Percentiles rank a stretch among this genome's conserved stretches.
Conservation (phyloP, 345 rosid species). For the Linum trigynum region DNA sequence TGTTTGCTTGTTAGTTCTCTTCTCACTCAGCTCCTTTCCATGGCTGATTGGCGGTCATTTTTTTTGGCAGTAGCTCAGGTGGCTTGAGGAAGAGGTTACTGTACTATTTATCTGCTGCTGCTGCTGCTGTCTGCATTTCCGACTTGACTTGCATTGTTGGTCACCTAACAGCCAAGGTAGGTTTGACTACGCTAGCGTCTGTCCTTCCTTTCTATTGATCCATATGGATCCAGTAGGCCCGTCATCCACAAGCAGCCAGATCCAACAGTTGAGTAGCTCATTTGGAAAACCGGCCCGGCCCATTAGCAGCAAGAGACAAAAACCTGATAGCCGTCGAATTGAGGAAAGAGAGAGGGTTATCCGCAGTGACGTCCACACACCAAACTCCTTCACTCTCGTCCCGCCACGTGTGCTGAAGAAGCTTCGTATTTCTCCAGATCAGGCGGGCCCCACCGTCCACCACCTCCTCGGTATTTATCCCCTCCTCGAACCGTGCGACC, state of each 20-base stretch:
- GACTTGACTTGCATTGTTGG: background rate
- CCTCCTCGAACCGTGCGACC: constrained; percentile 8
- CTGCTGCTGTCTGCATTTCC: constrained; percentile 4
- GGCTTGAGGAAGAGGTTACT: background rate
- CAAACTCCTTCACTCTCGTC: constrained; percentile 11
- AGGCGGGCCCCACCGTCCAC: constrained; percentile 11
- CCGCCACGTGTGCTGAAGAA: constrained; percentile 47
- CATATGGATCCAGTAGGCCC: too few species aligned
- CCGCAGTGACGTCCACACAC: constrained; percentile 39
- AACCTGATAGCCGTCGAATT: constrained; percentile 13
- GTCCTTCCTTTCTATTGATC: too few species aligned
- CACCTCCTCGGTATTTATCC: background rate
- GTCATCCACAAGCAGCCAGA: too few species aligned
- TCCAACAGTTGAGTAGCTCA: too few species aligned
- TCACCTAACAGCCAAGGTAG: too few species aligned
- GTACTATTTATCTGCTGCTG: background rate
- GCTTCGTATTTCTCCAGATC: constrained; percentile 11
- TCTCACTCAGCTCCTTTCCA: too few species aligned
- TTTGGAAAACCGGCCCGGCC: background rate
- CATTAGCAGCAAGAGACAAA: background rate
- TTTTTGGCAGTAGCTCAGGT: background rate
- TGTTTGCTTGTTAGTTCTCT: background rate
- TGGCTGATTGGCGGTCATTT: background rate
- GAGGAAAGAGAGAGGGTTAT: constrained; percentile 23
- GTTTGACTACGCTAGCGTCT: too few species aligned